Conservation (phyloP, 345 rosid genomes). For the Eucalyptus cladocalyx region DNA sequence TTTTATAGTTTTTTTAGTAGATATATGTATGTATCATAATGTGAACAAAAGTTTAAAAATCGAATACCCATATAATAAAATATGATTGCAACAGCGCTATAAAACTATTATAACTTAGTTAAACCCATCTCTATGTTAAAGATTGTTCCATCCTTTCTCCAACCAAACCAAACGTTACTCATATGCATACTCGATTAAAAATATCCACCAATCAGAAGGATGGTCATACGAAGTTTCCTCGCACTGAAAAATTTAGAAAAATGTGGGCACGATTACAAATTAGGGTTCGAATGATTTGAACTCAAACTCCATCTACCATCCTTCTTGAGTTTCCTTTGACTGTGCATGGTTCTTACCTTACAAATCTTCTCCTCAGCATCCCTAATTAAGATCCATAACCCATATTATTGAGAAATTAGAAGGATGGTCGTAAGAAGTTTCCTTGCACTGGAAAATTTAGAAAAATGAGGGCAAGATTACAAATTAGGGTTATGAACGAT, state of each 20-base stretch:
- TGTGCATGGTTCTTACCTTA: background rate
- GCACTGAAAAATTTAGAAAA: background rate
- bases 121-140: background rate
- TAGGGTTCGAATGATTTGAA: background rate
- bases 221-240: background rate
- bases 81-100: accelerated
- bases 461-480: background rate
- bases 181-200: background rate
- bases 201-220: background rate
- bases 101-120: background rate
- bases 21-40: background rate
- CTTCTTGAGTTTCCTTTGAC: background rate
- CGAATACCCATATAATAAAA: background rate
- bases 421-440: background rate
- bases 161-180: background rate
- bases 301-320: background rate
- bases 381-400: background rate
- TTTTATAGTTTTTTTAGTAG: background rate
- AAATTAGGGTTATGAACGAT: background rate
- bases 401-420: background rate
- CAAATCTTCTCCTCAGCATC: background rate
- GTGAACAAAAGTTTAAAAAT: background rate
- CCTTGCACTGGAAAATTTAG: background rate
- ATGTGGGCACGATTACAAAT: background rate
- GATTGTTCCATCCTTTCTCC: background rate